phyloP scores from a whole-genome alignment of 2,329 filamentous ascomycete genomes.

The Aspergillus sp. region DNA sequence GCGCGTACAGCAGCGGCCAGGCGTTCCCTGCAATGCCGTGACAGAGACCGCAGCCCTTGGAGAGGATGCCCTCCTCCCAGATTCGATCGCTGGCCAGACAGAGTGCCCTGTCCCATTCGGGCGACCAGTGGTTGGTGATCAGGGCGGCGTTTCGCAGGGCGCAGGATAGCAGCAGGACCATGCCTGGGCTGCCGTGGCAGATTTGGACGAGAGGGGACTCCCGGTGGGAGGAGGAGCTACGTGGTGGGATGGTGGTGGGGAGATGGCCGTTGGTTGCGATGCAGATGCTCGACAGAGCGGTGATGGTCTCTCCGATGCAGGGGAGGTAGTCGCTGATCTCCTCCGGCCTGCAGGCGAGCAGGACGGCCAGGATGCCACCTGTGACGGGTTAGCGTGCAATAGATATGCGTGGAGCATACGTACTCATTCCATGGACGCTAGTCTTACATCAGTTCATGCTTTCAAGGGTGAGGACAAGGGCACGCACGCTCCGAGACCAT shows the following conservation, averaged over 20 bases:
- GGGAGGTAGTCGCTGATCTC: constrained; percentile 32
- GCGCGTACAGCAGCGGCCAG: constrained; percentile 38
- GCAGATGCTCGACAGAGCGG: constrained; percentile 34
- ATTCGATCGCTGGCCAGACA: constrained; percentile 32
- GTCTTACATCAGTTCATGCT: constrained; percentile 2
- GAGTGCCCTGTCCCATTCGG: constrained; percentile 39
- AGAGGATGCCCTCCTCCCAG: constrained; percentile 43
- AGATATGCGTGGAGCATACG: neutral
- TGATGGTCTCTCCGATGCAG: constrained; percentile 37
- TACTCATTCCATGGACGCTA: constrained; percentile 32
- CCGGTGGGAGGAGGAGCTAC: constrained; percentile 12
- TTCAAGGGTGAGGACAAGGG: neutral
- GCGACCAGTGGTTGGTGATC: constrained; percentile 31
- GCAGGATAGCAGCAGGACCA: constrained; percentile 35
- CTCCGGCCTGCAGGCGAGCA: constrained; percentile 34
- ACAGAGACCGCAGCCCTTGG: constrained; percentile 42
- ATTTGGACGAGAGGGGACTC: constrained; percentile 38
- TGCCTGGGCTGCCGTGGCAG: constrained; percentile 41
- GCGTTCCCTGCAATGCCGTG: constrained; percentile 44
- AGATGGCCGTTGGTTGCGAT: constrained; percentile 38
- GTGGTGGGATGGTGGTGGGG: constrained; percentile 35
- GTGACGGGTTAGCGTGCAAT: neutral
- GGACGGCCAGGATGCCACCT: constrained; percentile 38
- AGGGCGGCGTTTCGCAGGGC: constrained; percentile 30
- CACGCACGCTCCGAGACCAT: constrained; percentile 39